Evolutionary conservation across 2,329 filamentous ascomycete species (phyloP), one percentile per base, ranked within the genome.

Genomic region (Sporothrix luriei): DNA sequence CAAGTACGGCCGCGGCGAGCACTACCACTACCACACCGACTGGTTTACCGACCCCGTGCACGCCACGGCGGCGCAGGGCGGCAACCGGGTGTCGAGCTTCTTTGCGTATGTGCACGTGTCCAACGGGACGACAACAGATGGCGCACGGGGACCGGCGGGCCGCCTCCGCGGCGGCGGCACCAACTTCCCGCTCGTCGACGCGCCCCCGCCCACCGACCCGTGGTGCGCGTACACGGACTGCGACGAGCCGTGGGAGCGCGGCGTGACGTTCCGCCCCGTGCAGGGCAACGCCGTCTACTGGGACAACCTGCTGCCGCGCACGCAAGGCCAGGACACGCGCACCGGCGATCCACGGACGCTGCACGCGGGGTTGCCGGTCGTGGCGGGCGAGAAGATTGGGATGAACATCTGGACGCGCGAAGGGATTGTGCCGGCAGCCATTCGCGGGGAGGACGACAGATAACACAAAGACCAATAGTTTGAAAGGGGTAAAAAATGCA

Each of bases 351-450:
- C 79, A 71, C 77, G 80, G 51, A 83, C 79, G 43, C 71, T 84
- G 71, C 83, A 84, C 74, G 82, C 82, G 0, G 82, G 82, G 1
- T 69, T 84, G 71, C 81, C 82, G 0, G 81, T 84, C 3, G 79
- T 79, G 6, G 77, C 75, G 43, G 83, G 83, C 7, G 78, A 78
- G 51, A 84, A 85, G 76, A 79, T 84, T 69, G 83, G 83, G 13
- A 83, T 84, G 82, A 84, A 84, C 70, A 84, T 84, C 48, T 85
- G 82, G 82, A 84, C 83, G 49, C 77, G 82, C 52, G 78, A 84
- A 74, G 80, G 77, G 43, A 76, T 77, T 1, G 70, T 83, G 38
- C 75, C 77, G 21, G 76, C 77, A 29, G 77, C 78, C 2, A 74
- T 79, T 24, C 73, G 78, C 48, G 79, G 78, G 11, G 40, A 16